These are phyloP conservation scores for Penicillium nucicola DNA, from an alignment of 495 filamentous ascomycete genomes.

Conservation along the genomic window DNA sequence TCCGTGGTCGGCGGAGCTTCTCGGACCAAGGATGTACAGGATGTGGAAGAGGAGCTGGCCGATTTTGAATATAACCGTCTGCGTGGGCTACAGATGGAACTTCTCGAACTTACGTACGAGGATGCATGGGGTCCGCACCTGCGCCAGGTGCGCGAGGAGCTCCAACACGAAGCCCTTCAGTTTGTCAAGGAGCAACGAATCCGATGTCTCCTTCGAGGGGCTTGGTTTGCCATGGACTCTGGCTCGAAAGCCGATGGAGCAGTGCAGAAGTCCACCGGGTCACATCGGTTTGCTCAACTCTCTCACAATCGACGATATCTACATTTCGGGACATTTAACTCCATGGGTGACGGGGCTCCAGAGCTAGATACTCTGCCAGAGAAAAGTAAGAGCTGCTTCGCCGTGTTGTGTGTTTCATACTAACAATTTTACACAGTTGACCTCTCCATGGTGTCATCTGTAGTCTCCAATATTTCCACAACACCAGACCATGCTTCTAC, in stretches of 20 bases:
- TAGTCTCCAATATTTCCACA: conserved; percentile 86
- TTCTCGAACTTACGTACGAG: conserved; percentile 87
- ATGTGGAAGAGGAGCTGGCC: conserved; percentile 83
- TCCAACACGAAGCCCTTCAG: conserved; percentile 86
- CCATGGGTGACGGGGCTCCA: conserved; percentile 60
- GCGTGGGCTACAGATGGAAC: conserved; percentile 90
- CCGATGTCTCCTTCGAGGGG: conserved; percentile 82
- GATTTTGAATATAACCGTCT: conserved; percentile 76
- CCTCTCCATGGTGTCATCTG: conserved; percentile 82
- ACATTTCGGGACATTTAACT: conserved; percentile 86
- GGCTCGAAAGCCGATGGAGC: conserved; percentile 37
- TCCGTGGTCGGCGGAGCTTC: conserved; percentile 82
- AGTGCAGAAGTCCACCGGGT: conserved; percentile 34
- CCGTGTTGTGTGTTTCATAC: conserved; percentile 6
- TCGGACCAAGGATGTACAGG: conserved; percentile 79
- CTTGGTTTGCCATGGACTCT: conserved; percentile 75
- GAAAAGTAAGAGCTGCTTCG: conserved; percentile 53
- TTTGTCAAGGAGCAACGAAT: conserved; percentile 97
- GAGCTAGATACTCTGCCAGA: conserved; percentile 70
- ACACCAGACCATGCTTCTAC: conserved; percentile 46
- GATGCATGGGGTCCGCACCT: conserved; percentile 92
- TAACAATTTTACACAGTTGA: conserved; percentile 55
- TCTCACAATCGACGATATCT: conserved; percentile 89
- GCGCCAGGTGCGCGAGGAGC: conserved; percentile 84
- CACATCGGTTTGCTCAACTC: conserved; percentile 81